Evolutionary conservation across 441 rosid species (phyloP), one percentile per base, ranked within the genome.

Genomic region (Capsella rubella): DNA sequence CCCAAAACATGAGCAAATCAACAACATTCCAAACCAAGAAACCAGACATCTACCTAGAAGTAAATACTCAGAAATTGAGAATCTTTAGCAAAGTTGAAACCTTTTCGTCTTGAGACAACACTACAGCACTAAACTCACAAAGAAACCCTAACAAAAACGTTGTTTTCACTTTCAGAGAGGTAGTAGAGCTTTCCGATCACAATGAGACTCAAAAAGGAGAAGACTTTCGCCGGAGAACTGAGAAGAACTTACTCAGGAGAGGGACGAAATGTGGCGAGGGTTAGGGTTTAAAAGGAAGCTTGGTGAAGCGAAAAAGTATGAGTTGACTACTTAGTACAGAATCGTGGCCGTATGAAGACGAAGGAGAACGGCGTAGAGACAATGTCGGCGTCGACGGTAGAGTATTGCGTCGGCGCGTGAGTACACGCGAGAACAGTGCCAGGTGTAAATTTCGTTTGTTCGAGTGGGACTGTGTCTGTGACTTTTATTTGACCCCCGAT

Each of bases 371-470:
- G 52, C 1, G 59, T 1, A 14, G 14, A 54, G 34, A 7, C 71
- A 69, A 69, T 75, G 79, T 4, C 37, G 70, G 27, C 2, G 70
- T 8, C 70, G 70, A 47, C 28, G 59, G 58, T 7, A 4, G 70
- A 52, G 53, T 15, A 15, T 28, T 15, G 39, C 74, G 75, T 9
- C 65, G 70, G 74, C 64, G 70, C 74, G 79, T 69, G 79, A 46
- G 37, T 6, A 25, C 64, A 75, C 69, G 69, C 69, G 58, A 50
- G 14, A 2, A 68, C 43, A 47, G 43, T 29, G 43, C 2, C 79
- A 53, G 69, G 69, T 53, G 74, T 27, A 57, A 57, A 4, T 0
- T 5, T 28, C 8, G 35, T 29, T 0, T 35, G 40, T 15, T 73
- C 32, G 28, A 31, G 43, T 28, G 37, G 18, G 18, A 16, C 18